Evolutionary conservation across 2,329 filamentous ascomycete species (phyloP).

Genomic region (Akanthomyces dipterigenus): DNA sequence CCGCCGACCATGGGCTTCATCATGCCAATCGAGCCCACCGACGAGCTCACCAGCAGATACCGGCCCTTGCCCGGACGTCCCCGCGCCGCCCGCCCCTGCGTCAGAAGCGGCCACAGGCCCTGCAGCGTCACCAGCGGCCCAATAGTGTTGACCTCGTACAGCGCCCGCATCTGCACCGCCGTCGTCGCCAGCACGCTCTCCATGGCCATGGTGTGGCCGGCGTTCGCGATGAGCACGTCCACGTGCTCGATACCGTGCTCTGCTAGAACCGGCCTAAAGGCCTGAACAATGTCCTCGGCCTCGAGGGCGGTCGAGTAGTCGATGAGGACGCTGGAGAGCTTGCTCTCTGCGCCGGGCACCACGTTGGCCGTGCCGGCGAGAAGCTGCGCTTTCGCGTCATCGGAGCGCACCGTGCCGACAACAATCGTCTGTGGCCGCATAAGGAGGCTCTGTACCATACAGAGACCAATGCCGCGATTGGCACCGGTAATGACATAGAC

Average conservation of each 20-base stretch:
- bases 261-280: slow-evolving; percentile 18
- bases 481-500: slow-evolving; percentile 34
- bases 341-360: slow-evolving; percentile 22
- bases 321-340: slow-evolving; percentile 29
- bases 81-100: neutral
- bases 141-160: slow-evolving; percentile 39
- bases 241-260: slow-evolving; percentile 26
- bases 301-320: slow-evolving; percentile 27
- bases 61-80: slow-evolving; percentile 19
- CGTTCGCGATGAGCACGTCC: slow-evolving; percentile 48
- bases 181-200: slow-evolving; percentile 23
- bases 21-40: slow-evolving; percentile 26
- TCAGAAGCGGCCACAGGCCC: slow-evolving; percentile 30
- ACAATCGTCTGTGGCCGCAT: slow-evolving; percentile 47
- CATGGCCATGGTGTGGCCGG: slow-evolving; percentile 31
- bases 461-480: slow-evolving; percentile 35
- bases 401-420: slow-evolving; percentile 30
- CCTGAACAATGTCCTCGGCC: slow-evolving; percentile 19
- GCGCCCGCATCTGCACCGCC: slow-evolving; percentile 27
- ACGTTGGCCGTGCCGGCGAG: slow-evolving; percentile 18
- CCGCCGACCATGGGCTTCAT: slow-evolving; percentile 27
- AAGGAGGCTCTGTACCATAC: slow-evolving; percentile 30
- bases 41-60: slow-evolving; percentile 30
- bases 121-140: slow-evolving; percentile 30
- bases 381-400: slow-evolving; percentile 15